Evolutionary conservation across 2,329 filamentous ascomycete genomes (phyloP), one percentile per base, ranked within the genome.

Genomic region (Beauveria brongniartii): DNA sequence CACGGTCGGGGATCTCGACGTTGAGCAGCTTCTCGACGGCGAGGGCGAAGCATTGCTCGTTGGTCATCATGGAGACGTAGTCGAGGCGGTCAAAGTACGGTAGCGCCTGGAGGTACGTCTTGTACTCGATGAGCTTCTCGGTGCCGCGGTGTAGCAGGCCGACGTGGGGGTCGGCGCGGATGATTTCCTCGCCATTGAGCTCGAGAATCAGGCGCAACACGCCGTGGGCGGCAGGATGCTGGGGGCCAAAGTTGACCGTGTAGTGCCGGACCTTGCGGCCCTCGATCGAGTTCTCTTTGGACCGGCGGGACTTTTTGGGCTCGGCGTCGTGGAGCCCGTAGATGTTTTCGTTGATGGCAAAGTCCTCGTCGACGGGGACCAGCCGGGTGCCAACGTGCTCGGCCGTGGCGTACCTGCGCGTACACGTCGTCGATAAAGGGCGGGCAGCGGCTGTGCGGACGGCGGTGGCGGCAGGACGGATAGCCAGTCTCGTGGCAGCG

Each of bases 21-120:
- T 99, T 99, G 70, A 99, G 82, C 63, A 99, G 83, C 83, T 99
- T 99, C 84, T 99, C 94, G 61, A 97, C 93, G 22, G 92, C 94
- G 67, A 99, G 83, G 43, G 92, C 86, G 77, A 91, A 99, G 73
- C 92, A 96, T 79, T 99, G 94, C 82, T 99, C 94, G 77, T 99
- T 99, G 71, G 94, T 99, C 94, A 99, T 99, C 95, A 99, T 99
- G 71, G 92, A 97, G 69, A 97, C 92, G 77, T 99, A 99, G 78
- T 99, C 94, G 75, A 99, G 83, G 69, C 94, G 91, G 79, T 99
- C 94, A 74, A 99, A 99, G 82, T 99, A 99, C 61, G 94, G 94
- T 72, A 99, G 82, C 62, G 94, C 94, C 82, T 99, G 94, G 72
- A 97, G 84, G 74, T 99, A 99, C 69, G 93, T 96, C 84, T 96